A percentile compares a stretch with the other conserved stretches of the same genome.
These are phyloP conservation scores for Brassica hybrid DNA, from an alignment of 441 rosid genomes.

Conservation along the genomic window DNA sequence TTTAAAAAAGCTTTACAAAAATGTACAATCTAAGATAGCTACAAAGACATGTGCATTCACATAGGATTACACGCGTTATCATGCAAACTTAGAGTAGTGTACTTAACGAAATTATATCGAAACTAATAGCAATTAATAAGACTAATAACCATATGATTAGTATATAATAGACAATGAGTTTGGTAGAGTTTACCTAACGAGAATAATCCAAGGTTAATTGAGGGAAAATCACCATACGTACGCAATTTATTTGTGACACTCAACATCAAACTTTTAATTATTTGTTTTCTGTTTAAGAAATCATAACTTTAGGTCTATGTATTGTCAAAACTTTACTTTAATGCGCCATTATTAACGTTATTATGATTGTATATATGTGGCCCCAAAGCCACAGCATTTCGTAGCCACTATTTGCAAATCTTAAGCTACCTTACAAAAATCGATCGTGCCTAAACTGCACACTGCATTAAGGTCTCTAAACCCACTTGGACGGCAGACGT, in stretches of 20 bases:
- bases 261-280: constrained; percentile 40
- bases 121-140: neutral
- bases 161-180: constrained; percentile 40
- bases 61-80: constrained; percentile 18
- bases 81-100: neutral
- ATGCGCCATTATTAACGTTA: constrained; percentile 39
- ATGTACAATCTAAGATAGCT: no score
- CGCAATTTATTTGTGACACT: constrained; percentile 39
- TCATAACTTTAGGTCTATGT: constrained; percentile 40
- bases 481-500: constrained; percentile 43
- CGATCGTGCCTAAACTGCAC: constrained; percentile 32
- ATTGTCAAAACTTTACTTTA: constrained; percentile 40
- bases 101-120: neutral
- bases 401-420: constrained; percentile 44
- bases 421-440: constrained; percentile 28
- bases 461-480: constrained; percentile 30
- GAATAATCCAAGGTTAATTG: constrained; percentile 26
- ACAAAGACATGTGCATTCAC: neutral
- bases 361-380: constrained; percentile 38
- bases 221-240: constrained; percentile 24
- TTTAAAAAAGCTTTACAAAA: no score
- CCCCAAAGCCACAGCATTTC: constrained; percentile 32
- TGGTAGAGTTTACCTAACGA: constrained; percentile 34
- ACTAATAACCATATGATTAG: constrained; percentile 16
- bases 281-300: constrained; percentile 29